These are phyloP conservation scores for Croton setiger DNA, from an alignment of 441 rosid genomes.

Conservation along the genomic window DNA sequence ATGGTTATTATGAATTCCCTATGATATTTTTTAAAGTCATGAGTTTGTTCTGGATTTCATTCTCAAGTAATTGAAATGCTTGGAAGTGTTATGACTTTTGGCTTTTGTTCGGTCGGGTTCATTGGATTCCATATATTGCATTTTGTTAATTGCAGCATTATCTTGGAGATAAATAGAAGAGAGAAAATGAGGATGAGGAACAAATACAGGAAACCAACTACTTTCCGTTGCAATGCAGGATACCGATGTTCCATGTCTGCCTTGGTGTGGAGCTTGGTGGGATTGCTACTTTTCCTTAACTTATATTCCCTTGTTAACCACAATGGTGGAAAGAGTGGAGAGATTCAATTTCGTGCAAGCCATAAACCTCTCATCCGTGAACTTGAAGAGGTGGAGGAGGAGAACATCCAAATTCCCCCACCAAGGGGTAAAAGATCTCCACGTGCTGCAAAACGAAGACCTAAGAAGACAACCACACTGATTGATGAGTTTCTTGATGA, in stretches of 20 bases:
- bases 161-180: constrained; percentile 47
- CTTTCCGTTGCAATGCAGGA: constrained; percentile 74
- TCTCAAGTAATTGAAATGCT: background rate
- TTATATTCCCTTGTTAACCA: constrained; percentile 42
- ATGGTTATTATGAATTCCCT: background rate
- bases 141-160: constrained; percentile 55
- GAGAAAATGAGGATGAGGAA: constrained; percentile 66
- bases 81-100: constrained; percentile 4
- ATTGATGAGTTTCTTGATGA: constrained; percentile 92
- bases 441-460: constrained; percentile 70
- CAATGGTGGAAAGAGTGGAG: constrained; percentile 36
- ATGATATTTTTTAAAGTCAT: background rate
- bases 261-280: constrained; percentile 68
- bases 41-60: constrained; percentile 1
- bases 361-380: constrained; percentile 45
- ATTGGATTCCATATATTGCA: constrained; percentile 48
- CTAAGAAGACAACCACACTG: constrained; percentile 58
- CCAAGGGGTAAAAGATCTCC: constrained; percentile 76
- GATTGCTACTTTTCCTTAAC: constrained; percentile 59
- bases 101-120: constrained; percentile 27
- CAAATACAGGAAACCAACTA: constrained; percentile 68
- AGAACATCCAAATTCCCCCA: constrained; percentile 66
- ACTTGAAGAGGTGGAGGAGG: constrained; percentile 78
- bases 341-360: constrained; percentile 35
- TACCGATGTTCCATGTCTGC: constrained; percentile 56